Evolutionary conservation across 768 basidiomycete genomes (phyloP).

Genomic region (Suillus cothurnatus): DNA sequence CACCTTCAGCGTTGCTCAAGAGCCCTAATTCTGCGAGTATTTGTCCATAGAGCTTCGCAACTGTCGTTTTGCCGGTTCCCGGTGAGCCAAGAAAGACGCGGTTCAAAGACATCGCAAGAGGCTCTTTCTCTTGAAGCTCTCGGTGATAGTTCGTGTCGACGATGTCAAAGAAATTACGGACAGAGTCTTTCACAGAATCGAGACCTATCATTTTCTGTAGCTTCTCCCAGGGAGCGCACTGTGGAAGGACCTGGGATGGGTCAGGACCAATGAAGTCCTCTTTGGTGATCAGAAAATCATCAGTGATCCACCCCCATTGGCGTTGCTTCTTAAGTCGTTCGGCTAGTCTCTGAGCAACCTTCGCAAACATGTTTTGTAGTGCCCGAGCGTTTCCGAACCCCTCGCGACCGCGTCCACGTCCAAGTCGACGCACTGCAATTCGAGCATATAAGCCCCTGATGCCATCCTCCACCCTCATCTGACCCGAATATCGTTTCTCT

Average conservation of each 20-base stretch:
- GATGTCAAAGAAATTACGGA: conserved; percentile 47
- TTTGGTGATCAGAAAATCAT: conserved; percentile 53
- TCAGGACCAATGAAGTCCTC: conserved; percentile 70
- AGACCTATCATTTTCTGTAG: conserved; percentile 58
- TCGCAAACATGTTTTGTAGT: conserved; percentile 50
- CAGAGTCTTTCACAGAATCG: conserved; percentile 54
- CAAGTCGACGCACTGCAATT: conserved; percentile 61
- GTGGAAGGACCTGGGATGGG: conserved; percentile 48
- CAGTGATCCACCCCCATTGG: conserved; percentile 36
- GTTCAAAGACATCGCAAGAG: conserved; percentile 57
- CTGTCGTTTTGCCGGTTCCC: conserved; percentile 73
- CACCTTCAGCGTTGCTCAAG: conserved; percentile 76
- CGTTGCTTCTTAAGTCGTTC: conserved; percentile 47
- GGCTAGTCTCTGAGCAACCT: conserved; percentile 55
- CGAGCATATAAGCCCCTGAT: conserved; percentile 53
- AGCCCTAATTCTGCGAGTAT: conserved; percentile 61
- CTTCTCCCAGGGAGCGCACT: conserved; percentile 52
- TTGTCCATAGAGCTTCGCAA: conserved; percentile 66
- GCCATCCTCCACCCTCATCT: conserved; percentile 60
- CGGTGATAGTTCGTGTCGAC: conserved; percentile 59
- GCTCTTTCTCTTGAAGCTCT: conserved; percentile 57
- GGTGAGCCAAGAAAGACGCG: conserved; percentile 68
- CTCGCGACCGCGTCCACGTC: conserved; percentile 54
- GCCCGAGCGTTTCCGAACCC: conserved; percentile 75
- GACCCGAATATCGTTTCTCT: conserved; percentile 46